Evolutionary conservation across 2,329 filamentous ascomycete species (phyloP).

Genomic region (Cadophora sp.): DNA sequence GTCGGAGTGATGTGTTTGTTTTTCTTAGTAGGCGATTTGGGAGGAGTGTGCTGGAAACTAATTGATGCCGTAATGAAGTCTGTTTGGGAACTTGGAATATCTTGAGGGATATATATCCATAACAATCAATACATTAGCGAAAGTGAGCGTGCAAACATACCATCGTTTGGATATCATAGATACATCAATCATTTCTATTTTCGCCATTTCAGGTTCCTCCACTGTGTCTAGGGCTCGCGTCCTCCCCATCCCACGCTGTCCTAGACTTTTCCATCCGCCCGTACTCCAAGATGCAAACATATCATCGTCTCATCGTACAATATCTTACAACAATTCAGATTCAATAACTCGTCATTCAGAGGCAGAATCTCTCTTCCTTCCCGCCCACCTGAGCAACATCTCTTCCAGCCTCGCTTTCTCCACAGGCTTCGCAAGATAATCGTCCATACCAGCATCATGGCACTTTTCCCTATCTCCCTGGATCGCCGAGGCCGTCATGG

Average conservation of each 20-base stretch:
- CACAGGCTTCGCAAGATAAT: slow-evolving; percentile 60
- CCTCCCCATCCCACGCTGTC: neutral
- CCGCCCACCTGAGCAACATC: slow-evolving; percentile 39
- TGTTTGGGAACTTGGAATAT: neutral
- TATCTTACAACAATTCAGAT: neutral
- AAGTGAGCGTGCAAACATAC: neutral
- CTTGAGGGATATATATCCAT: neutral
- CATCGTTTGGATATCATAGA: neutral
- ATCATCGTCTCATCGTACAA: neutral
- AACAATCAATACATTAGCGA: no score
- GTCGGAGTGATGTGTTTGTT: neutral
- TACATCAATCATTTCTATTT: neutral
- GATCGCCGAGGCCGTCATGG: slow-evolving; percentile 58
- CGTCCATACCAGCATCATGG: slow-evolving; percentile 57
- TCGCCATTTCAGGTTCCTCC: neutral
- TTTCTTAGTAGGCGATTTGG: neutral
- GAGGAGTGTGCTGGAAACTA: neutral
- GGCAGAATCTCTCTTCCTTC: slow-evolving; percentile 20
- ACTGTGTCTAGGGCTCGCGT: neutral
- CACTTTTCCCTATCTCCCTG: slow-evolving; percentile 56
- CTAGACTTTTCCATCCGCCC: neutral
- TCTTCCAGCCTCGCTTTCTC: slow-evolving; percentile 36
- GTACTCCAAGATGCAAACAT: neutral
- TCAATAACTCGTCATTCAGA: neutral
- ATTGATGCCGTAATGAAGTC: neutral